Evolutionary conservation across 352 stramenopile species (phyloP).

Genomic region (Aphanomyces astaci): DNA sequence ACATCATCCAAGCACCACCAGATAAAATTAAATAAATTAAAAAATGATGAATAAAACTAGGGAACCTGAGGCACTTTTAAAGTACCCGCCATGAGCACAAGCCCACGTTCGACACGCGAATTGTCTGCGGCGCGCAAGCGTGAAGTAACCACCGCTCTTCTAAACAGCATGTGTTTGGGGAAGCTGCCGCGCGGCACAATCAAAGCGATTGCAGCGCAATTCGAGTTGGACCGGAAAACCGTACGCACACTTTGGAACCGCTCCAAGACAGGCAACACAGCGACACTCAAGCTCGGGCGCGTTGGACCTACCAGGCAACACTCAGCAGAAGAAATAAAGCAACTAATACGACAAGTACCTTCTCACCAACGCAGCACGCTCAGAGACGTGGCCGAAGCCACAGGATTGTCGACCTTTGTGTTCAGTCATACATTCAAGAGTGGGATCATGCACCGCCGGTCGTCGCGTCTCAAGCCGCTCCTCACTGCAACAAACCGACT

Average conservation of each 20-base stretch:
- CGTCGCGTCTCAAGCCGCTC: background rate
- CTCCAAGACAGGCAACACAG: background rate
- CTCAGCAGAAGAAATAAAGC: background rate
- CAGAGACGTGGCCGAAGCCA: background rate
- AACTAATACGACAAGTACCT: background rate
- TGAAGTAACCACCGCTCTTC: background rate
- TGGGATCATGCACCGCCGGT: background rate
- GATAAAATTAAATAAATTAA: constrained; percentile 3
- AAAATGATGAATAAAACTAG: background rate
- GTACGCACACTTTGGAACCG: background rate
- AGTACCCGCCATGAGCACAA: background rate
- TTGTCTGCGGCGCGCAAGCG: background rate
- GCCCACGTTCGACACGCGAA: background rate
- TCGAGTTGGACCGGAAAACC: background rate
- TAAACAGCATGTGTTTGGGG: background rate
- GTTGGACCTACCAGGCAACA: background rate
- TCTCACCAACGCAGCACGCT: background rate
- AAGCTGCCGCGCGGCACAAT: background rate
- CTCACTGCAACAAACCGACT: background rate
- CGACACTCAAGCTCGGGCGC: background rate
- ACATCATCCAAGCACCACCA: background rate
- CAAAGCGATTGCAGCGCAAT: background rate
- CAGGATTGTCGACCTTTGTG: background rate
- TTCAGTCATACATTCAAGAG: background rate
- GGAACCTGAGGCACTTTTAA: background rate